A percentile compares a stretch with the other conserved stretches of the same genome.
Evolutionary conservation across 176 grass and related monocot species (phyloP).

Genomic region (Canna indica): DNA sequence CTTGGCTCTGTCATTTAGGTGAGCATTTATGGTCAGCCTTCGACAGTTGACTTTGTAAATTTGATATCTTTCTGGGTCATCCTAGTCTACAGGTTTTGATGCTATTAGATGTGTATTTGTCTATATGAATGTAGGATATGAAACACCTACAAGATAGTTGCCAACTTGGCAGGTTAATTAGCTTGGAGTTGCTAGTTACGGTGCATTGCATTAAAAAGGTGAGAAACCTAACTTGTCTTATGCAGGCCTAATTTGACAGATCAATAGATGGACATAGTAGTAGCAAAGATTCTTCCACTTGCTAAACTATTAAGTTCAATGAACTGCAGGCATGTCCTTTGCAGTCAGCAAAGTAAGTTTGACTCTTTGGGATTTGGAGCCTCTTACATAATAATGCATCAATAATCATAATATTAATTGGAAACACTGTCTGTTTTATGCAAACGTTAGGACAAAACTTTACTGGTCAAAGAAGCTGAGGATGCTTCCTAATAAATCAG

Average conservation of each 20-base stretch:
- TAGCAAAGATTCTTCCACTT: background rate
- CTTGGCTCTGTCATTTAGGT: too few relatives aligned
- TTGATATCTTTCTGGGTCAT: too few relatives aligned
- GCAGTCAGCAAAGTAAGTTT: background rate
- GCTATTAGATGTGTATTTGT: too few relatives aligned
- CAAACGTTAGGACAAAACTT: too few relatives aligned
- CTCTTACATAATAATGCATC: background rate
- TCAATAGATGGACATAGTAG: background rate
- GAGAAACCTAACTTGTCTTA: background rate
- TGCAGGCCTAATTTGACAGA: background rate
- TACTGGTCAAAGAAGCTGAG: background rate
- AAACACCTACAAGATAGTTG: too few relatives aligned
- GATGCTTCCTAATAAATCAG: background rate
- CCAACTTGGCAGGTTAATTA: background rate
- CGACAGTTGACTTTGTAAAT: too few relatives aligned
- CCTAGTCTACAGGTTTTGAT: too few relatives aligned
- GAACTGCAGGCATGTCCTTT: background rate
- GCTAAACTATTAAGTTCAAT: background rate
- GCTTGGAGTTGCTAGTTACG: background rate
- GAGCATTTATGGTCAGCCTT: too few relatives aligned
- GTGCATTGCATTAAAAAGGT: background rate
- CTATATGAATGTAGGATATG: too few relatives aligned
- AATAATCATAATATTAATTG: too few relatives aligned
- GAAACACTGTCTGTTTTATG: too few relatives aligned
- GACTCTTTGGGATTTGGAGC: background rate